Percentiles rank a stretch among this genome's conserved stretches.
Conservation (phyloP, 108 stramenopile genomes). For the Pseudonitzschia pungens region DNA sequence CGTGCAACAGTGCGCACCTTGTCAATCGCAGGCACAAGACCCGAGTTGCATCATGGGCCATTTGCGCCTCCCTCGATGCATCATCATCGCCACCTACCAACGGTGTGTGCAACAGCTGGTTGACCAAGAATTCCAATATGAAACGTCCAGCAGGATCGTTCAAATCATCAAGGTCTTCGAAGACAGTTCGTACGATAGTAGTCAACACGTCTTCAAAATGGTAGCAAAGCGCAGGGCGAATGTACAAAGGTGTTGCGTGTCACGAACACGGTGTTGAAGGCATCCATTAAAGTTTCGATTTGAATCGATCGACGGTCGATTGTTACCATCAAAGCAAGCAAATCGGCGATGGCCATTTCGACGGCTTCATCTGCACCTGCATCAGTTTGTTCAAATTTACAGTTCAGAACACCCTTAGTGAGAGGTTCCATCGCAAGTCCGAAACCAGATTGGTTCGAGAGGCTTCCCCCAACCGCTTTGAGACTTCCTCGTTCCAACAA, state of each 20-base stretch:
- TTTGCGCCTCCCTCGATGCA: constrained; percentile 48
- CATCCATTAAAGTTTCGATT: constrained; percentile 61
- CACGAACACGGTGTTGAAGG: constrained; percentile 79
- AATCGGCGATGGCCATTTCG: constrained; percentile 89
- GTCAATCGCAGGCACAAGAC: constrained; percentile 74
- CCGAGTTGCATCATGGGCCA: constrained; percentile 63
- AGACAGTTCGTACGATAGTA: constrained; percentile 56
- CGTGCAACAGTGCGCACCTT: constrained; percentile 49
- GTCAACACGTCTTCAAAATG: constrained; percentile 83
- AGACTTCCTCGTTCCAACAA: constrained; percentile 56
- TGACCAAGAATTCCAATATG: constrained; percentile 77
- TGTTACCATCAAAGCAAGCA: constrained; percentile 61
- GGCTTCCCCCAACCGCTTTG: constrained; percentile 22
- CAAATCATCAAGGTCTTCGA: constrained; percentile 42
- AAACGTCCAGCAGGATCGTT: constrained; percentile 24
- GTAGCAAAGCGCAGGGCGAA: constrained; percentile 73
- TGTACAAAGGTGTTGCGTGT: constrained; percentile 82
- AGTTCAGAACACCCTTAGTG: constrained; percentile 62
- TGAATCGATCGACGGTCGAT: constrained; percentile 38
- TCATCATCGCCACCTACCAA: constrained; percentile 53
- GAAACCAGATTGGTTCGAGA: constrained; percentile 20
- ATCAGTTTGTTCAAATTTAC: constrained; percentile 89
- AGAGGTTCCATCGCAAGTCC: constrained; percentile 30
- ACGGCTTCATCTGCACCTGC: constrained; percentile 89
- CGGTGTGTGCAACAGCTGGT: constrained; percentile 66